Evolutionary conservation across 2,329 filamentous ascomycete species (phyloP), one percentile per base, ranked within the genome.

Genomic region (Sporothrix globosa): DNA sequence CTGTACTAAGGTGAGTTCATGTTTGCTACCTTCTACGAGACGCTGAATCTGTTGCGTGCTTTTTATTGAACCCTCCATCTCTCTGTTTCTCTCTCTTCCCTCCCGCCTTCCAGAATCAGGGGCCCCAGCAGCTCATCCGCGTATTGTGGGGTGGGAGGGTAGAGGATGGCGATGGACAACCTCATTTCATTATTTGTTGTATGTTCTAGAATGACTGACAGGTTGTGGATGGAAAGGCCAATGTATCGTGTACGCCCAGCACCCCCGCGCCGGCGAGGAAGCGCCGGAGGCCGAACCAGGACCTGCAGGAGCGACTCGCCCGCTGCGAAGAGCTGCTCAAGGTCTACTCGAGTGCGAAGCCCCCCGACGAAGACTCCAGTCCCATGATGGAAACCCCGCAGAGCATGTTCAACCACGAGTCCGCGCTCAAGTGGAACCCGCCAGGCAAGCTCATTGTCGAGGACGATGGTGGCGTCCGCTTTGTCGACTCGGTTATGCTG

Each of bases 261-360:
- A 88, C 84, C 24, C 87, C 87, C 1, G 87, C 87, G 9, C 86
- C 86, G 6, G 84, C 86, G 39, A 84, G 86, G 70, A 88, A 88
- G 79, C 83, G 87, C 53, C 81, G 85, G 73, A 81, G 86, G 63
- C 87, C 87, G 11, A 88, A 88, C 68, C 86, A 88, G 74, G 87
- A 88, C 74, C 81, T 89, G 14, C 86, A 88, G 74, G 86, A 89
- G 77, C 83, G 87, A 52, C 80, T 89, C 48, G 85, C 86, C 4
- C 81, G 86, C 69, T 88, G 86, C 73, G 87, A 89, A 74, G 84
- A 86, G 73, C 78, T 88, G 52, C 77, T 88, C 27, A 87, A 86
- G 73, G 84, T 86, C 71, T 88, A 88, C 77, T 85, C 85, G 14
- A 80, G 79, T 6, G 77, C 78, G 34, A 76, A 75, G 69, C 75